These are phyloP conservation scores for Botrytis fabae DNA, from an alignment of 2,329 filamentous ascomycete species.

Conservation along the genomic window DNA sequence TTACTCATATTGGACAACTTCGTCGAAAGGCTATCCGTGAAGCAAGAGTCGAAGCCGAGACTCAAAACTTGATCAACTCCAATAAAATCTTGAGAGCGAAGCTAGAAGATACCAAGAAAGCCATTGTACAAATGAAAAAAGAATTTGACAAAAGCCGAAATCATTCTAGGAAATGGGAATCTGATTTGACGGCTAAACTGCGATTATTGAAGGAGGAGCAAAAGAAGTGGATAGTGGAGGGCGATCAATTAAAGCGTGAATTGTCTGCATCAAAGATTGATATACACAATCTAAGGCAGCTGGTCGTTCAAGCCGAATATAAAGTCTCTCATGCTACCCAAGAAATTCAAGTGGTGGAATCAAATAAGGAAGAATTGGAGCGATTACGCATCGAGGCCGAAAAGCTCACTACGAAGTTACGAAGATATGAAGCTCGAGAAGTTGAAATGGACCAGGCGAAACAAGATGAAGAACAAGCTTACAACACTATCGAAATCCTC, in stretches of 20 bases:
- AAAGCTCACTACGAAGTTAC: conserved; percentile 60
- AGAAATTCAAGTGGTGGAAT: conserved; percentile 62
- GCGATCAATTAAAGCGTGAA: conserved; percentile 57
- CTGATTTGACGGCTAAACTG: conserved; percentile 66
- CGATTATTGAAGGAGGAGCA: conserved; percentile 67
- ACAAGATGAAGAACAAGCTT: conserved; percentile 58
- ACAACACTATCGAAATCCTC: conserved; percentile 59
- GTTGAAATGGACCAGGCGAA: conserved; percentile 57
- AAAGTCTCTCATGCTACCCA: conserved; percentile 65
- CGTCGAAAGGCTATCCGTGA: conserved; percentile 73
- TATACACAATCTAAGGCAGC: conserved; percentile 61
- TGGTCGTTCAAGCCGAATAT: conserved; percentile 69
- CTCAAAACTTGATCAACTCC: conserved; percentile 74
- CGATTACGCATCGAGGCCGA: conserved; percentile 59
- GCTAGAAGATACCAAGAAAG: conserved; percentile 70
- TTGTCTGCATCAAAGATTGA: conserved; percentile 60
- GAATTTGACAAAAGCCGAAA: conserved; percentile 71
- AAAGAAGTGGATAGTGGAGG: conserved; percentile 61
- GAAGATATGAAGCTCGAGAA: conserved; percentile 64
- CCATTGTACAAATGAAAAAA: conserved; percentile 67
- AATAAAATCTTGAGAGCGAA: conserved; percentile 73
- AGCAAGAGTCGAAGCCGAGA: conserved; percentile 77
- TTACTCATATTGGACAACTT: conserved; percentile 77
- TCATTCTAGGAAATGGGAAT: conserved; percentile 77
- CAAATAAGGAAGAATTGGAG: conserved; percentile 60